Evolutionary conservation across 768 basidiomycete genomes (phyloP).

Genomic region (Lactarius psammicola): DNA sequence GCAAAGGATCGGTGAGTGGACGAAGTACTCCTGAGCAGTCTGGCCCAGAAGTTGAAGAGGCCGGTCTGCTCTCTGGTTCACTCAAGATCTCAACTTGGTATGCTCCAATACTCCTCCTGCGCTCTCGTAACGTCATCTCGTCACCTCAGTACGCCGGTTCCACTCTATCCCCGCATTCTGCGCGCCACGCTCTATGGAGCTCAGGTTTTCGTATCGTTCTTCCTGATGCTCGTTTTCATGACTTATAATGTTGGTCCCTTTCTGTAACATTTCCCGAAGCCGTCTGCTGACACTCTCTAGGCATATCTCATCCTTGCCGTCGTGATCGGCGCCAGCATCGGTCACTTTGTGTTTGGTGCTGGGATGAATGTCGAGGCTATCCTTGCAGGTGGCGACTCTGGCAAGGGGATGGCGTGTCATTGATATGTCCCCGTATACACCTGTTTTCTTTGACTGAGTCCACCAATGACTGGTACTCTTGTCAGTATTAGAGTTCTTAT

Average conservation of each 20-base stretch:
- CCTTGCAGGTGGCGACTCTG: constrained; percentile 41
- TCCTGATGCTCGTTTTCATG: constrained; percentile 96
- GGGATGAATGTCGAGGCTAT: constrained; percentile 63
- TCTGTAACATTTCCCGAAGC: not conserved
- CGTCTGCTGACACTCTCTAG: constrained; percentile 39
- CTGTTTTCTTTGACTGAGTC: not conserved
- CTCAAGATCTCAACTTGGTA: constrained; percentile 46
- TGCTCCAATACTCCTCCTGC: constrained; percentile 28
- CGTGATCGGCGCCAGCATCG: constrained; percentile 76
- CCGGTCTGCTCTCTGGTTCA: constrained; percentile 52
- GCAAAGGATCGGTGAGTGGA: constrained; percentile 40
- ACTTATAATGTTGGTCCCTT: constrained; percentile 81
- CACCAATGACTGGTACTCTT: not conserved
- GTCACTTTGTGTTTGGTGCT: constrained; percentile 74
- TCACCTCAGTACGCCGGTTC: constrained; percentile 47
- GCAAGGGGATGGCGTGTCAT: constrained; percentile 80
- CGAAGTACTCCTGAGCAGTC: constrained; percentile 41
- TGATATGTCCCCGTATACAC: constrained; percentile 36
- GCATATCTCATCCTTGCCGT: constrained; percentile 84
- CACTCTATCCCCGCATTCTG: constrained; percentile 48
- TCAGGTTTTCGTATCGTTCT: constrained; percentile 77
- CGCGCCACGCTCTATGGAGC: constrained; percentile 73
- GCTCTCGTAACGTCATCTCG: not conserved
- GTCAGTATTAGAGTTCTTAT: constrained; percentile 1
- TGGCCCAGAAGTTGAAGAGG: constrained; percentile 47